phyloP scores from a whole-genome alignment of 176 grass and related monocot genomes.

The Oryza glumipatula region DNA sequence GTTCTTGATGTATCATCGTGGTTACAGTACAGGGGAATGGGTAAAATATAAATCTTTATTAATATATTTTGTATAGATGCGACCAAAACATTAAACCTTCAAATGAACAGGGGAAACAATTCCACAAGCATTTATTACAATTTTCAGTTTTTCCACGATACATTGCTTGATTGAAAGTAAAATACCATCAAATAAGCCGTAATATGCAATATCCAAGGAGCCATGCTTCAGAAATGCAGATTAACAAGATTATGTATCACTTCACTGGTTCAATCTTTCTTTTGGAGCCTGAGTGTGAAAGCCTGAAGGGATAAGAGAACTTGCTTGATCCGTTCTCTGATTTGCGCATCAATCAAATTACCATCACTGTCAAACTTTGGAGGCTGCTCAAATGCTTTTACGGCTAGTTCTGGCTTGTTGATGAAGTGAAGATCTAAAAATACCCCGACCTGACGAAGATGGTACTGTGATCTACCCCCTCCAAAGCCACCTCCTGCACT shows the following conservation, averaged over 20 bases:
- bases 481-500: conserved; percentile 74
- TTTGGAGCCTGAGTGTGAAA: conserved; percentile 70
- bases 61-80: neutral
- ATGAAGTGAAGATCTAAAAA: conserved; percentile 97
- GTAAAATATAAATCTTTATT: neutral
- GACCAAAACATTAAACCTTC: neutral
- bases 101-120: conserved; percentile 6
- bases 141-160: conserved; percentile 4
- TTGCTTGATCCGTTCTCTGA: conserved; percentile 67
- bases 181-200: neutral
- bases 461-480: conserved; percentile 71
- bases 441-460: conserved; percentile 86
- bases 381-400: conserved; percentile 64
- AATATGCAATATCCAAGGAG: neutral
- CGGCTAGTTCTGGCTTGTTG: conserved; percentile 85
- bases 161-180: neutral
- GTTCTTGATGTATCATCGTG: neutral
- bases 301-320: conserved; percentile 76
- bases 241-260: neutral
- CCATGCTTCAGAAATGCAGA: neutral
- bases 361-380: conserved; percentile 67
- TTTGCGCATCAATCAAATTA: conserved; percentile 64
- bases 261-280: conserved; percentile 37
- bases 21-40: neutral
- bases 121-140: conserved; percentile 18